These are phyloP conservation scores for Yamadazyma endophytica DNA, from an alignment of 805 yeast species.

Conservation along the genomic window DNA sequence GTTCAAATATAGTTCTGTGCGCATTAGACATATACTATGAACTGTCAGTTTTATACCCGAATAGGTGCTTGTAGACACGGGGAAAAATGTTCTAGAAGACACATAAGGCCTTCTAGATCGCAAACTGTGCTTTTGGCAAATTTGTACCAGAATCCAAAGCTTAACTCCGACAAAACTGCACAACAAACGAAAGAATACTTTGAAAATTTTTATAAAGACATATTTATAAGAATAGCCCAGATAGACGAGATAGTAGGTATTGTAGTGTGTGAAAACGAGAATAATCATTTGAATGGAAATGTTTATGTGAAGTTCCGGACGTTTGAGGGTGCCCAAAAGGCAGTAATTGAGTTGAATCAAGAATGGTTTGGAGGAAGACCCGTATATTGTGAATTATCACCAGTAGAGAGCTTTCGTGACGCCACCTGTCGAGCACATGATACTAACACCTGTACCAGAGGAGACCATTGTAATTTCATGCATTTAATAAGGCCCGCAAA, in stretches of 20 bases:
- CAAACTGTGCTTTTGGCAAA: constrained; percentile 62
- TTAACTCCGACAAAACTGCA: constrained; percentile 29
- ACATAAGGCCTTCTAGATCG: constrained; percentile 62
- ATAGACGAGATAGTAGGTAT: constrained; percentile 55
- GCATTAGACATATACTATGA: too few species aligned
- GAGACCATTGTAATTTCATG: constrained; percentile 82
- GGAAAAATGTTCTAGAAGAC: constrained; percentile 74
- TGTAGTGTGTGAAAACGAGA: constrained; percentile 77
- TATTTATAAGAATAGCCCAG: constrained; percentile 56
- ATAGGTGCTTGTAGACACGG: constrained; percentile 96
- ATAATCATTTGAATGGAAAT: constrained; percentile 80
- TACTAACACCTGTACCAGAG: constrained; percentile 63
- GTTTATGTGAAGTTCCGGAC: constrained; percentile 65
- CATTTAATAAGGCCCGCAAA: constrained; percentile 61
- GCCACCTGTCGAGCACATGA: constrained; percentile 76
- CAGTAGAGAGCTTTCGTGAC: constrained; percentile 65
- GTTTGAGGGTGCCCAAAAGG: constrained; percentile 55
- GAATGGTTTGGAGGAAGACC: constrained; percentile 84
- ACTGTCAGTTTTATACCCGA: constrained; percentile 67
- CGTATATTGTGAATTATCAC: constrained; percentile 72
- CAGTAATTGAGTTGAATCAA: constrained; percentile 59
- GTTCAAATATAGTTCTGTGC: too few species aligned
- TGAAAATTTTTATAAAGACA: constrained; percentile 65
- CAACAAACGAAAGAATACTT: constrained; percentile 44
- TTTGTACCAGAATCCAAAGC: constrained; percentile 58